These are phyloP conservation scores for Naganishia cerealis DNA, from an alignment of 1,284 basidiomycete species.

Conservation along the genomic window DNA sequence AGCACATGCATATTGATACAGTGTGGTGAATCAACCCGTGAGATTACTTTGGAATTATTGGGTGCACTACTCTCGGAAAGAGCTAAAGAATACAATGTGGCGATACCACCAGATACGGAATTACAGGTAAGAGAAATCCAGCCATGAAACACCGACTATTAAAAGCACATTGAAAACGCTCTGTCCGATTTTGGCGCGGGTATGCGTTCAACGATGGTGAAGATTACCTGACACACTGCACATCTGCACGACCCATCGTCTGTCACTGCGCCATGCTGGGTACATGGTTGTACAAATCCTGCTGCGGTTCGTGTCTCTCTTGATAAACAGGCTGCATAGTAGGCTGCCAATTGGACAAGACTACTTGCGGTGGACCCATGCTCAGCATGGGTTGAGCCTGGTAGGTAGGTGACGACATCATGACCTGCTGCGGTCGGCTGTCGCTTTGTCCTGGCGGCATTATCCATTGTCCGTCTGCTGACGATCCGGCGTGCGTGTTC, in stretches of 20 bases:
- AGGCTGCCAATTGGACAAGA: slow-evolving; percentile 10
- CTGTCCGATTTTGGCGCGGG: neutral
- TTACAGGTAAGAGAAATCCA: neutral
- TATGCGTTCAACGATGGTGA: no score
- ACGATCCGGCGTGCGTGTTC: neutral
- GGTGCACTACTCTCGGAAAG: neutral
- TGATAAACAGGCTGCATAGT: slow-evolving; percentile 8
- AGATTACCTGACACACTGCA: no score
- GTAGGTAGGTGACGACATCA: slow-evolving; percentile 9
- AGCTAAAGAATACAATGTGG: neutral
- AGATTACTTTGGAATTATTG: neutral
- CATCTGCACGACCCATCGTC: neutral
- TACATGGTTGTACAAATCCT: slow-evolving; percentile 13
- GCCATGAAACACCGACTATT: neutral
- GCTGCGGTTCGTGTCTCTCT: slow-evolving; percentile 4
- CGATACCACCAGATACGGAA: neutral
- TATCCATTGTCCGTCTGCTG: slow-evolving; percentile 11
- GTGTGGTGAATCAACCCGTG: neutral
- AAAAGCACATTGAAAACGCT: neutral
- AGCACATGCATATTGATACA: slow-evolving; percentile 21
- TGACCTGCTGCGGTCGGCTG: neutral
- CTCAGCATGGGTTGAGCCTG: slow-evolving; percentile 6
- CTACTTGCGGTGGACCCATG: slow-evolving; percentile 10
- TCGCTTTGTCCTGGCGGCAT: neutral
- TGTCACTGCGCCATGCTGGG: neutral